These are phyloP conservation scores for Globisporangium orthogonon DNA, from an alignment of 352 stramenopile species.

Conservation along the genomic window DNA sequence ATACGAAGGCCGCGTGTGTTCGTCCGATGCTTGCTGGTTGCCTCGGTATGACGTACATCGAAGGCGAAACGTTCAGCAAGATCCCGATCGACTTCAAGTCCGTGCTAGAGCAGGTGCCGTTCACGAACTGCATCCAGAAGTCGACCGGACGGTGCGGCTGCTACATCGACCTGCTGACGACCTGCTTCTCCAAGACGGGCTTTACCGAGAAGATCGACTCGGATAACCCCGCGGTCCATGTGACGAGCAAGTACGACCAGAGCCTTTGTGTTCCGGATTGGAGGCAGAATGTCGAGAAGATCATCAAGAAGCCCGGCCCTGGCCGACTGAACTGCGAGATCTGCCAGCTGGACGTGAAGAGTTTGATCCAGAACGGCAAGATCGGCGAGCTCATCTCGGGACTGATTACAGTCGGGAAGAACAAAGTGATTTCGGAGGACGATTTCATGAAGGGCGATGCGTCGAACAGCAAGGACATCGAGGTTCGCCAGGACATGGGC, in stretches of 20 bases:
- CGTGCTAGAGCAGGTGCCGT: conserved; percentile 51
- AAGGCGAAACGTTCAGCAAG: conserved; percentile 27
- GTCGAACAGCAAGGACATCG: conserved; percentile 15
- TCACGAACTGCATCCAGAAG: conserved; percentile 64
- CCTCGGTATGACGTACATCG: conserved; percentile 49
- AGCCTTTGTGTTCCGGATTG: conserved; percentile 55
- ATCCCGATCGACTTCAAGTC: conserved; percentile 74
- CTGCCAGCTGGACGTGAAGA: conserved; percentile 63
- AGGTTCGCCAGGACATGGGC: conserved; percentile 47
- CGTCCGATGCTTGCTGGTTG: conserved; percentile 65
- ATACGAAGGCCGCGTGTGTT: conserved; percentile 26
- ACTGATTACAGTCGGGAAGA: conserved; percentile 35
- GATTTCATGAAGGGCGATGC: neutral
- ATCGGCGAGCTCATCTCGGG: conserved; percentile 48
- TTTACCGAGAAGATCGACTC: conserved; percentile 26
- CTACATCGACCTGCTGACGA: conserved; percentile 61
- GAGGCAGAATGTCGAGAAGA: conserved; percentile 19
- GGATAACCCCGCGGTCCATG: conserved; percentile 22
- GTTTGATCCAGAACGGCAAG: conserved; percentile 58
- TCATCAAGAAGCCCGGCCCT: conserved; percentile 43
- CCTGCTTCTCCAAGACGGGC: conserved; percentile 56
- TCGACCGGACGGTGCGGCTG: conserved; percentile 52
- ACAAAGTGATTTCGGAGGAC: conserved; percentile 10
- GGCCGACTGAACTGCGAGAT: conserved; percentile 72
- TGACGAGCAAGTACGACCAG: conserved; percentile 52